Base-by-base conservation (phyloP, 2,329 filamentous ascomycete genomes). In the Talaromyces marneffei region DNA sequence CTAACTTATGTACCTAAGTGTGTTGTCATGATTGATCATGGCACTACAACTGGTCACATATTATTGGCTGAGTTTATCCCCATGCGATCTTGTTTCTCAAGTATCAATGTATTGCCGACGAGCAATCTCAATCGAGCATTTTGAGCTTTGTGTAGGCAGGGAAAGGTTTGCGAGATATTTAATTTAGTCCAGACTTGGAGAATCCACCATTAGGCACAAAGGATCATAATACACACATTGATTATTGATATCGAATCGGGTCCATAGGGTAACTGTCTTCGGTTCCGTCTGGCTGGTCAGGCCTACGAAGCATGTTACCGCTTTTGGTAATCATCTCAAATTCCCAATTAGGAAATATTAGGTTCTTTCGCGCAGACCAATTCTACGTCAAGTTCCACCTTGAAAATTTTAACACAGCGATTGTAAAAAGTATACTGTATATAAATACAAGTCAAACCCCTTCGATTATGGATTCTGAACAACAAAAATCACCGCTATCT, bases 251-350 rank as follows among this genome's bases (percentile, higher is more conserved):
- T 27, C 9, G 23, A 46, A 16, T 18, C 23, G 23, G 40, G 40
- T 23, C 14, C 40, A 23, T 14, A 44, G 23, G 8, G 16, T 52
- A n/a, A n/a, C 27, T 16, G 46, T 20, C 46, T 52, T 52, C 46
- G 46, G 46, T 33, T 29, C 27, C 27, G 27, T 46, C 14, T 29
- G 23, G 42, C 42, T 27, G 23, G 25, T 29, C 23, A 48, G 25
- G 23, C 27, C 61, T 54, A 53, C 62, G 62, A 57, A 61, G 62
- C 62, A 63, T 63, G 35, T 63, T 61, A 27, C 62, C 59, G 5
- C 29, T 61, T 63, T 48, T n/a, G 54, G 62, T 31, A 58, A 42
- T 4, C 52, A 44, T 35, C 57, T 56, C 57, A 29, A 56, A 33
- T 57, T 39, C 52, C 59, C 12, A 23, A 48, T 48, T 39, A 44